Evolutionary conservation across 257 asterid genomes (phyloP), one percentile per base, ranked within the genome.

Genomic region (Lantana camara): DNA sequence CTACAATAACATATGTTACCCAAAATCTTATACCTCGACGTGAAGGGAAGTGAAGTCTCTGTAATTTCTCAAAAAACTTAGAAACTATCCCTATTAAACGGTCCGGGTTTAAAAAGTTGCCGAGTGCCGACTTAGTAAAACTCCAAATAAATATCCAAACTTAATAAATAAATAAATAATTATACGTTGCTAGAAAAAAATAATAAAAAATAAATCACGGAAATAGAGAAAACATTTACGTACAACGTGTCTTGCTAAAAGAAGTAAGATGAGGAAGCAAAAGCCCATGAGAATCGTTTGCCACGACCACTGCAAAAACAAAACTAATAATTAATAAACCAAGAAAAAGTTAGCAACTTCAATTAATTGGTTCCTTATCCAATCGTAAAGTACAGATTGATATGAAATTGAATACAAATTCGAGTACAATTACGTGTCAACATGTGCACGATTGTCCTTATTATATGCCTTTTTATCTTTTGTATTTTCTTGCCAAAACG

Each of bases 221-320:
- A 41, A 41, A 48, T 19, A 15, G 12, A 44, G 1, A 20, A n/a
- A 38, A 19, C 0, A 57, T 40, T 41, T 15, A 63, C 94, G 30
- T 77, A 85, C 96, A 4, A 85, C 70, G 70, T 88, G 89, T 58
- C 95, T 83, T 57, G 95, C 68, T 19, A 80, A 30, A 54, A 88
- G 89, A 38, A 88, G 95, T 61, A 83, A 75, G 48, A 65, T 60
- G 52, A 85, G 70, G 84, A 88, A 83, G 83, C 91, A 81, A 61
- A 85, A 64, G 35, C 95, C 96, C 95, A 88, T 83, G 57, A 88
- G 48, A 63, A 88, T 88, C 42, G 96, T 88, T 75, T 88, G 89
- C 96, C 95, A 88, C 35, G 95, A 83, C 96, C 96, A 88, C 96
- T 83, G 89, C 84, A 44, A 68, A 3, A 74, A 56, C n/a, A 64